Evolutionary conservation across 345 rosid species (phyloP).

Genomic region (Pelargonium nanum): DNA sequence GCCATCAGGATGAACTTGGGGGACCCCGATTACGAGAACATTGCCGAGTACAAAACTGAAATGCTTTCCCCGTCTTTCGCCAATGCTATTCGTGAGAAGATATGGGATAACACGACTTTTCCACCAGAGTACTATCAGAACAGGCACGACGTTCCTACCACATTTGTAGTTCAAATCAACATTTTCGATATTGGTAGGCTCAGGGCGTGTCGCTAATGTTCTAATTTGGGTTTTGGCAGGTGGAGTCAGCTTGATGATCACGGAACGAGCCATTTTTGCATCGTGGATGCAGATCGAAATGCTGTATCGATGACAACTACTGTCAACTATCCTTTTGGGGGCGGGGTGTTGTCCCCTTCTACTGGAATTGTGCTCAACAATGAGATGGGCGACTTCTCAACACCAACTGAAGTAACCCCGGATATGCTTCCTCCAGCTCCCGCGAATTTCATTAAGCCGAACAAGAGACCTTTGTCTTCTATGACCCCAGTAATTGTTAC

Average conservation of each 20-base stretch:
- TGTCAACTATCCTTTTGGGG: slow-evolving; percentile 59
- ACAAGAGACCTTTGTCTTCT: slow-evolving; percentile 89
- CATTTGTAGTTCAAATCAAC: not conserved
- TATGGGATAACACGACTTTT: slow-evolving; percentile 72
- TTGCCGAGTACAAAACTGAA: slow-evolving; percentile 21
- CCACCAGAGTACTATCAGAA: slow-evolving; percentile 67
- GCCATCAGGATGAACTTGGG: slow-evolving; percentile 85
- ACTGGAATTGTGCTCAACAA: slow-evolving; percentile 74
- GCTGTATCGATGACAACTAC: slow-evolving; percentile 83
- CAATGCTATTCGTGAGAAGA: slow-evolving; percentile 36
- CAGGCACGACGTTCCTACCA: slow-evolving; percentile 19
- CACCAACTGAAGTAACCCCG: slow-evolving; percentile 44
- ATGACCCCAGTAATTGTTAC: slow-evolving; percentile 83
- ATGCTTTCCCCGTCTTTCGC: slow-evolving; percentile 70
- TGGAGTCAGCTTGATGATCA: slow-evolving; percentile 90
- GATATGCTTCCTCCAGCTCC: slow-evolving; percentile 87
- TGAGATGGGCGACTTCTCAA: slow-evolving; percentile 94
- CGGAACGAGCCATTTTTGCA: slow-evolving; percentile 85
- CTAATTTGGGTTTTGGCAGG: slow-evolving; percentile 18
- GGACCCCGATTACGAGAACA: slow-evolving; percentile 62
- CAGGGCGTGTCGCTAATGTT: no score
- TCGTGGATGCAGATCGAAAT: slow-evolving; percentile 75
- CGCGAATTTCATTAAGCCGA: slow-evolving; percentile 61
- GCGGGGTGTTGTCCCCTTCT: slow-evolving; percentile 61
- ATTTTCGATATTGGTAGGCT: no score